Base-by-base conservation (phyloP, 345 rosid species). In the Boechera stricta region DNA sequence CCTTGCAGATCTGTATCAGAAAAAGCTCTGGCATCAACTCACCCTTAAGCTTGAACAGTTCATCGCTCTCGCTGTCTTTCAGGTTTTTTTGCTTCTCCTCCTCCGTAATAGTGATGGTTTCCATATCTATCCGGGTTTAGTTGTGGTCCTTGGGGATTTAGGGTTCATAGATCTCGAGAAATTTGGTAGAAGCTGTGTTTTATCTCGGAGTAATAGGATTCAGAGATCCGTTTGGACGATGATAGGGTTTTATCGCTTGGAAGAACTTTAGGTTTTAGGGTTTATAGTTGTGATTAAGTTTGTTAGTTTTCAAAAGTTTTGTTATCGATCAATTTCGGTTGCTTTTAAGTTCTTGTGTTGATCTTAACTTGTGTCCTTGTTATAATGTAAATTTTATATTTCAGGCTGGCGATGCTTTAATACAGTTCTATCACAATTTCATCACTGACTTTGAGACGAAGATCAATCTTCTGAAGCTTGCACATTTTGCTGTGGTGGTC, bases 11-110 rank as follows among this genome's bases (percentile, higher is more conserved):
- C 96, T 96, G 83, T 96, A 96, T 79, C 91, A 91, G 87, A 89
- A 83, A 88, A 96, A 96, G 92, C 99, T 96, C n/a, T 96, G 99
- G 98, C 97, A 96, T 73, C 97, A 96, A 82, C 98, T 96, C 74
- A 86, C 98, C 78, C 86, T 91, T 80, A 96, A 96, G 91, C 98
- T 96, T 41, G 98, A 96, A 55, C 94, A 91, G 86, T 93, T 96
- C 87, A 88, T 93, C 26, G 87, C 98, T 55, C 98, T 86, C 79
- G 73, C 96, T 38, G 87, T 87, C 70, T 89, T 87, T 67, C 96
- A 93, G 98, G 98, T 93, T 54, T 9, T 5, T 44, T 42, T 29
- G 4, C 39, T 75, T 42, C 49, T 73, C 16, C 64, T 61, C 31
- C 64, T 61, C 31, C 47, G 2, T 42, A 7, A 2, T 45, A 9